Evolutionary conservation across 192 early-diverging fungal genomes (phyloP).

Genomic region (Backusella psychrophila): DNA sequence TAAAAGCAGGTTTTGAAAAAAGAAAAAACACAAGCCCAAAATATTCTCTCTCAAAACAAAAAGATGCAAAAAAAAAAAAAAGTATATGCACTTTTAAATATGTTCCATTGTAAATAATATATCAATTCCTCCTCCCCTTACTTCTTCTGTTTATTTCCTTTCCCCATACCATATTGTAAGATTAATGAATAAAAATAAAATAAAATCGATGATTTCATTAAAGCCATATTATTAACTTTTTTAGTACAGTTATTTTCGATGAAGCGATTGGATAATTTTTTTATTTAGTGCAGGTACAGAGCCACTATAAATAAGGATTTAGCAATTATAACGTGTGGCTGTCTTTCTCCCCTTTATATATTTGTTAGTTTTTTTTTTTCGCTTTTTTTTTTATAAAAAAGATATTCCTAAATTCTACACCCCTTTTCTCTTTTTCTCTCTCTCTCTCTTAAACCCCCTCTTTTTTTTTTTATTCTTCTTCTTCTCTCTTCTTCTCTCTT

Average conservation of each 20-base stretch:
- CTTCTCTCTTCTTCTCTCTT: neutral
- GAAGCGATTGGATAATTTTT: neutral
- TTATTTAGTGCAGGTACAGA: neutral
- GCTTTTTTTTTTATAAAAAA: neutral
- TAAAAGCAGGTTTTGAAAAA: neutral
- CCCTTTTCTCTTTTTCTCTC: neutral
- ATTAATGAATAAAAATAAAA: neutral
- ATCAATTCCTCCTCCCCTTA: neutral
- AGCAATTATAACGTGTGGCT: neutral
- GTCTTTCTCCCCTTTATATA: neutral
- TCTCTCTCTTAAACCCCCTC: neutral
- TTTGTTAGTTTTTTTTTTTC: neutral
- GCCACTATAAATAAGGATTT: neutral
- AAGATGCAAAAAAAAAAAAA: neutral
- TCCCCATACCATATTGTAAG: neutral
- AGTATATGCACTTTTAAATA: neutral
- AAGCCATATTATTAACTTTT: neutral
- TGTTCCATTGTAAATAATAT: neutral
- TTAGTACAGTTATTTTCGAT: slow-evolving; percentile 14
- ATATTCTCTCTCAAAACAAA: neutral
- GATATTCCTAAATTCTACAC: neutral
- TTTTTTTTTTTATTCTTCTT: neutral
- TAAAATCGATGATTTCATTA: neutral
- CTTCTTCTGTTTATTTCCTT: neutral
- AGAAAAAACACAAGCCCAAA: neutral